phyloP scores from a whole-genome alignment of 1,139 yeast genomes.

The Pichia sp. region DNA sequence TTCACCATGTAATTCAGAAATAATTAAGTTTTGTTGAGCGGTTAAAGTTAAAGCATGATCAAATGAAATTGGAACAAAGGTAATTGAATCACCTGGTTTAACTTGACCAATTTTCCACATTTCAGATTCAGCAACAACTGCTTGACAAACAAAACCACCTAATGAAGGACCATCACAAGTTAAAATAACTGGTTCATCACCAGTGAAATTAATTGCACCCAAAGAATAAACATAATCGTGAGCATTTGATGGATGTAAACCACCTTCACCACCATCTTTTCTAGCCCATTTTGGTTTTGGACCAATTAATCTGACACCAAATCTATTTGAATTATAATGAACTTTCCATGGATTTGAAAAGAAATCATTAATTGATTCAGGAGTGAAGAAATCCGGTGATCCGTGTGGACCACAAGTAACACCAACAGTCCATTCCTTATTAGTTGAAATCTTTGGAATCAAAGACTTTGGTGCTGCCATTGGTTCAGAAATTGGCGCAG shows the following conservation, averaged over 20 bases:
- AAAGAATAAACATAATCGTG: conserved; percentile 95
- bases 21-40: conserved; percentile 44
- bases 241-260: conserved; percentile 94
- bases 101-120: conserved; percentile 99
- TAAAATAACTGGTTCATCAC: conserved; percentile 95
- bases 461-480: conserved; percentile 47
- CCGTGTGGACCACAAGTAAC: conserved; percentile 98
- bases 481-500: conserved; percentile 66
- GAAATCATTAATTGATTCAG: conserved; percentile 70
- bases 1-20: conserved; percentile 37
- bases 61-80: conserved; percentile 71
- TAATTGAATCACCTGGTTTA: conserved; percentile 83
- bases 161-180: conserved; percentile 97
- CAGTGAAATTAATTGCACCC: conserved; percentile 96
- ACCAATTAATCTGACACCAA: conserved; percentile 90
- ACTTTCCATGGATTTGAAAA: conserved; percentile 82
- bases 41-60: conserved; percentile 56
- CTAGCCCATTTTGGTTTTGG: conserved; percentile 98
- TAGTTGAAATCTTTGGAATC: conserved; percentile 47
- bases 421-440: conserved; percentile 75
- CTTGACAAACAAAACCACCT: conserved; percentile 96
- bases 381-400: conserved; percentile 84
- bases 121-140: conserved; percentile 91
- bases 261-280: conserved; percentile 96
- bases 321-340: conserved; percentile 92